Base-by-base conservation (phyloP, 148 eudicot species). In the Hydrangea macrophylla region DNA sequence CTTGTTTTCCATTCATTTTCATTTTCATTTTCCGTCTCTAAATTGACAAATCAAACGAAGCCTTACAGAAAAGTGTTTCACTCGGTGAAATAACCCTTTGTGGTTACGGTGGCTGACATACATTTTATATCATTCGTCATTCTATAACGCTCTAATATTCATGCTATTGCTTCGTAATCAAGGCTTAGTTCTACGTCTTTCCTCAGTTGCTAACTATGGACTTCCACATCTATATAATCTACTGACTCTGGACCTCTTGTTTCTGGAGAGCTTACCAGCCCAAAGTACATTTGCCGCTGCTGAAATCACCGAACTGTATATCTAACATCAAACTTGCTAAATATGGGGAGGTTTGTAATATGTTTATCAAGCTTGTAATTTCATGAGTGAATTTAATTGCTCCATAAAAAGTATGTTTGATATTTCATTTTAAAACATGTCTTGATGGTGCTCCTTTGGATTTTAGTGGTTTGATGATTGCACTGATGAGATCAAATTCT, bases 381-480 rank as follows among this genome's bases (percentile, higher is more conserved):
- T 18, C 6, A 40, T 30, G 5, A 11, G 10, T 27, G 4, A 25
- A 63, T 25, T 39, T 44, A 40, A 3, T 28, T 8, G 26, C 40
- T 25, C 22, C 33, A 24, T 23, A 5, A 45, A 35, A 61, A 61
- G 7, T 26, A 5, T 25, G 11, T 18, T 31, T 57, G 24, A 17
- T 36, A 68, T 22, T 36, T 39, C n/a, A 39, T 11, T 2, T 40
- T 30, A 25, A 31, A 66, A 36, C 40, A 50, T 45, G 33, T 44
- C 26, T 60, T 27, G 30, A 26, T 11, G 6, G 2, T 40, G 15
- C 12, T 58, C 36, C 32, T 53, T 32, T 64, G 61, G 33, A 59
- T 13, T 58, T 58, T 42, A 95, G 97, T 95, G 99, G 99, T 95
- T 95, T 70, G 73, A 85, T 60, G 99, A 91, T 64, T 87, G 96